phyloP scores from a whole-genome alignment of 2,329 filamentous ascomycete genomes.

The Tolypocladium capitatum region DNA sequence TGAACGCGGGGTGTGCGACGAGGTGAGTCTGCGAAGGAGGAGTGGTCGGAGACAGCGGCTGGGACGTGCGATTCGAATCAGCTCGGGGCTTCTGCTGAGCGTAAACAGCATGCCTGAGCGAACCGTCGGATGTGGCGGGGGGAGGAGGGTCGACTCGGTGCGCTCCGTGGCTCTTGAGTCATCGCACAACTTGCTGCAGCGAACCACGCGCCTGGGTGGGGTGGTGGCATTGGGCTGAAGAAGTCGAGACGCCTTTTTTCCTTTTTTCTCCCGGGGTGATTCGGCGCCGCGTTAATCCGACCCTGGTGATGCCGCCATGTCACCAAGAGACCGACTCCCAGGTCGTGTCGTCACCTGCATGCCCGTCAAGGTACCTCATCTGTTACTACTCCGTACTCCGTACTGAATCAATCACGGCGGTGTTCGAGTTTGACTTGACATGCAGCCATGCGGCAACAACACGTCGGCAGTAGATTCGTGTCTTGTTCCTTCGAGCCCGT shows the following conservation, averaged over 20 bases:
- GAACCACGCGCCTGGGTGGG: constrained; percentile 4
- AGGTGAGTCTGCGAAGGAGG: constrained; percentile 1
- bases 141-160: constrained; percentile 4
- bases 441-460: too few species aligned
- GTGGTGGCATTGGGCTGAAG: not conserved
- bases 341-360: not conserved
- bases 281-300: not conserved
- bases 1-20: not conserved
- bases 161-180: constrained; percentile 5
- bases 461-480: not conserved
- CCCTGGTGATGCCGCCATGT: not conserved
- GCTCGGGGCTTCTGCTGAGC: constrained; percentile 3
- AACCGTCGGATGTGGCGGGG: constrained; percentile 1
- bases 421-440: not conserved
- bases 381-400: too few species aligned
- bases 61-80: constrained; percentile 1
- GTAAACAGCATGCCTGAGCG: constrained; percentile 8
- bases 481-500: not conserved
- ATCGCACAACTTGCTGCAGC: constrained; percentile 4
- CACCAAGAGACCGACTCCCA: not conserved
- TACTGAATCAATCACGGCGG: too few species aligned
- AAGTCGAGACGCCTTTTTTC: too few species aligned
- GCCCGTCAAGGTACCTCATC: not conserved
- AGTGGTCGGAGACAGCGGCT: not conserved
- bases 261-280: not conserved